Percentiles rank a stretch among this genome's conserved stretches.
Evolutionary conservation across 2,329 filamentous ascomycete genomes (phyloP).

Genomic region (Polytolypa hystricis): DNA sequence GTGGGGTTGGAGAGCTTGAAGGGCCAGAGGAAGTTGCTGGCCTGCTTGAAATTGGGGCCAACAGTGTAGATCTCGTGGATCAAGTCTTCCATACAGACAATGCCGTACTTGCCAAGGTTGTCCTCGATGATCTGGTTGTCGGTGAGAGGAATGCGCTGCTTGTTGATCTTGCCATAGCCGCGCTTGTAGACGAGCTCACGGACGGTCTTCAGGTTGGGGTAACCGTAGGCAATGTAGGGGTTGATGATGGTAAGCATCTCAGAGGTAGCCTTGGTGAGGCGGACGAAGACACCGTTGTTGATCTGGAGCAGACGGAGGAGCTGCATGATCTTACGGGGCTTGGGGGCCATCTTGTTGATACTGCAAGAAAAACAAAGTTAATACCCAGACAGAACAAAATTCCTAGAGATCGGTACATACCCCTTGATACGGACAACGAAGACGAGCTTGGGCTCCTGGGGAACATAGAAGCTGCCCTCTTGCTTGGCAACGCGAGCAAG

Average conservation of each 20-base stretch:
- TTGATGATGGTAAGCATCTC: conserved; percentile 98
- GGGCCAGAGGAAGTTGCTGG: conserved; percentile 98
- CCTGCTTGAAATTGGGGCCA: conserved; percentile 99
- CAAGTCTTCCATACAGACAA: conserved; percentile 98
- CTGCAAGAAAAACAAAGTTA: conserved; percentile 31
- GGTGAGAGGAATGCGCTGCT: conserved; percentile 91
- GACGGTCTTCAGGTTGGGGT: conserved; percentile 98
- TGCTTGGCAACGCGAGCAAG: conserved; percentile 81
- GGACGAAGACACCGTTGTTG: conserved; percentile 99
- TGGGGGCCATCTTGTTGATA: conserved; percentile 99
- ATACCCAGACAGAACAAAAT: neutral
- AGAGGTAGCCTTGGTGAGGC: conserved; percentile 90
- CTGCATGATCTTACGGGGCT: conserved; percentile 99
- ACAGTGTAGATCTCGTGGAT: conserved; percentile 99
- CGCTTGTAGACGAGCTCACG: conserved; percentile 99
- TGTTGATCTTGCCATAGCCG: conserved; percentile 97
- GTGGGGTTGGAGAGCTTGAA: conserved; percentile 99
- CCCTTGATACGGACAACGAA: conserved; percentile 99
- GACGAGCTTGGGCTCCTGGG: conserved; percentile 89
- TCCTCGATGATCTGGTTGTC: conserved; percentile 98
- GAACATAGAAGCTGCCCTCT: conserved; percentile 86
- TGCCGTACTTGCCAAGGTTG: conserved; percentile 93
- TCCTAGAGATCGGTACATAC: conserved; percentile 38
- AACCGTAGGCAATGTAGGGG: conserved; percentile 98
- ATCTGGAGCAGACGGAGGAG: conserved; percentile 99